Evolutionary conservation across 2,329 filamentous ascomycete species (phyloP), one percentile per base, ranked within the genome.

Genomic region (Rhynchosporium agropyri): DNA sequence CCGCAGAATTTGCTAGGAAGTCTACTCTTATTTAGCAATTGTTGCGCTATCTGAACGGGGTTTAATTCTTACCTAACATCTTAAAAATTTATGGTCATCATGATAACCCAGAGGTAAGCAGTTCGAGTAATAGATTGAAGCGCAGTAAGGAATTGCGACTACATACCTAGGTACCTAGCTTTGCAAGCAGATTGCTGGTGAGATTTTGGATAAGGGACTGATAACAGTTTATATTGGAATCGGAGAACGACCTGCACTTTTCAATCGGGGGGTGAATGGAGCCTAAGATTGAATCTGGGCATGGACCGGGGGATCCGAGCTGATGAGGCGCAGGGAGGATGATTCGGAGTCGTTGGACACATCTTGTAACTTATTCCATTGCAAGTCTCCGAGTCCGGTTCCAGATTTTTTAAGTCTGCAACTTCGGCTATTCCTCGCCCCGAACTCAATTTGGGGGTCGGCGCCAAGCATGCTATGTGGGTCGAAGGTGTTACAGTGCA

Each of bases 31-130:
- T 20, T 20, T 20, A 20, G 20, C 20, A 20, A 20, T 20, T 20
- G 20, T 20, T 20, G 20, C 20, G 20, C 20, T 20, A 20, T 20
- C 20, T 20, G 20, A 20, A 20, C 20, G 20, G 20, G 20, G 20
- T 20, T 20, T 20, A 20, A 20, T 20, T 20, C 20, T 1, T 20
- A 20, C 20, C 71, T 72, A 73, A 73, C 71, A 71, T 71, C 65
- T 20, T 20, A 20, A 20, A 68, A 53, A 55, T 59, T 66, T 69
- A 60, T 61, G 53, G 63, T 69, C 70, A 70, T 71, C 70, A 71
- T 70, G 56, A 67, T 64, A 45, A 64, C 46, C n/a, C 43, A 40
- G 31, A 29, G 15, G 43, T 26, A 43, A 20, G 20, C 20, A 20
- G 20, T 20, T 20, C 20, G 20, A 20, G 43, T 33, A 26, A 28